A percentile compares a stretch with the other conserved stretches of the same genome.
phyloP scores from a whole-genome alignment of 2,329 filamentous ascomycete species.

The Talaromyces piceae region DNA sequence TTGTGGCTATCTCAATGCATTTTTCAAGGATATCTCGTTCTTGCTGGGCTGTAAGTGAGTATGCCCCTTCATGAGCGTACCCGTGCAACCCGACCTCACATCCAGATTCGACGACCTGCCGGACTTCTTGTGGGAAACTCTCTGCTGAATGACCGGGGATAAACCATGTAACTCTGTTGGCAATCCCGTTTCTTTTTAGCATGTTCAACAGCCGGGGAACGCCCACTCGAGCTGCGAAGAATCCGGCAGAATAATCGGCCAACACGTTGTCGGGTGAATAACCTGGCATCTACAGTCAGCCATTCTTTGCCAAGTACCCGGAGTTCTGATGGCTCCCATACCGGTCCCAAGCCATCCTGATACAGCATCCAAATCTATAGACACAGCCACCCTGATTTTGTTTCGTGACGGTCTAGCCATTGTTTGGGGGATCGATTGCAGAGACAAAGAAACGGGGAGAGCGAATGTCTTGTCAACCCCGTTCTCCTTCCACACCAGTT shows the following conservation, averaged over 20 bases:
- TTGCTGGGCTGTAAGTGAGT: slow-evolving; percentile 63
- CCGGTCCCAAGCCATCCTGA: slow-evolving; percentile 55
- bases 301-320: background rate
- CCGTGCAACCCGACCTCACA: slow-evolving; percentile 48
- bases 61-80: slow-evolving; percentile 65
- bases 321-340: slow-evolving; percentile 3
- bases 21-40: slow-evolving; percentile 67
- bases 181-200: slow-evolving; percentile 45
- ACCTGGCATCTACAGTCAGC: slow-evolving; percentile 12
- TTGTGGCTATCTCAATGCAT: slow-evolving; percentile 62
- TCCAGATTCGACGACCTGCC: slow-evolving; percentile 45
- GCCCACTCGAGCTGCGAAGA: slow-evolving; percentile 51
- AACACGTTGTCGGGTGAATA: slow-evolving; percentile 46
- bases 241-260: slow-evolving; percentile 49
- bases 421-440: slow-evolving; percentile 12
- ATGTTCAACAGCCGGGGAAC: slow-evolving; percentile 49
- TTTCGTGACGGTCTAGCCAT: slow-evolving; percentile 13
- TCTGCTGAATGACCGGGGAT: slow-evolving; percentile 54
- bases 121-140: slow-evolving; percentile 47
- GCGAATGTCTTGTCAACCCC: slow-evolving; percentile 21
- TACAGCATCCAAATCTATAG: slow-evolving; percentile 52
- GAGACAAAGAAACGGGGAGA: background rate
- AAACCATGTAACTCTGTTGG: slow-evolving; percentile 52
- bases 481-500: slow-evolving; percentile 43
- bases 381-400: slow-evolving; percentile 24